Evolutionary conservation across 2,329 filamentous ascomycete species (phyloP).

Genomic region (Chaetothyriales sp.): DNA sequence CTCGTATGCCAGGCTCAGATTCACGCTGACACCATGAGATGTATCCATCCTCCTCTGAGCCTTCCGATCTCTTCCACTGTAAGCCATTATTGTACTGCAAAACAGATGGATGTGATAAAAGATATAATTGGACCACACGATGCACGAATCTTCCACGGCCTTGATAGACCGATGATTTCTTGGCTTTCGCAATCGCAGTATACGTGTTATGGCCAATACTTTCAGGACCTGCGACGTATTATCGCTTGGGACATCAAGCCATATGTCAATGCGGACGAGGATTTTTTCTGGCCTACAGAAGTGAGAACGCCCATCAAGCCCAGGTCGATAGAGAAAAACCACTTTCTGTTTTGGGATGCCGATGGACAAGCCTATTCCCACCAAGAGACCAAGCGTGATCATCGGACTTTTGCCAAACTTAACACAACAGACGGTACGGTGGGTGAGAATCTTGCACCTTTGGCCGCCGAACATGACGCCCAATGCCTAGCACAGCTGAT

Average conservation of each 20-base stretch:
- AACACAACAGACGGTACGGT: slow-evolving; percentile 31
- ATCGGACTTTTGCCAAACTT: slow-evolving; percentile 38
- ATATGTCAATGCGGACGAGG: slow-evolving; percentile 5
- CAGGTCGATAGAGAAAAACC: slow-evolving; percentile 44
- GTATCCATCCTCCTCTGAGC: slow-evolving; percentile 1
- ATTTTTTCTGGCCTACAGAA: slow-evolving; percentile 20
- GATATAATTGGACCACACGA: slow-evolving; percentile 40
- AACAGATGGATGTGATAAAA: not conserved
- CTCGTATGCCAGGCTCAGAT: slow-evolving; percentile 39
- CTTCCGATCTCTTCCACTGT: slow-evolving; percentile 31
- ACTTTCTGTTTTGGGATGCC: slow-evolving; percentile 47
- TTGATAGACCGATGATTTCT: slow-evolving; percentile 35
- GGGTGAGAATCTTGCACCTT: slow-evolving; percentile 34
- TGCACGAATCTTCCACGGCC: slow-evolving; percentile 44
- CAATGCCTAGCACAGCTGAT: slow-evolving; percentile 36
- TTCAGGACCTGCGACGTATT: slow-evolving; percentile 40
- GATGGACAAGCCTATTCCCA: slow-evolving; percentile 37
- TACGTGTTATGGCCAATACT: slow-evolving; percentile 45
- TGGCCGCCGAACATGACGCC: slow-evolving; percentile 27
- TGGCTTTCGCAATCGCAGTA: slow-evolving; percentile 43
- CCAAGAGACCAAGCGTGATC: slow-evolving; percentile 32
- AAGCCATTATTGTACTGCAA: slow-evolving; percentile 31
- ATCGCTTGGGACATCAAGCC: slow-evolving; percentile 34
- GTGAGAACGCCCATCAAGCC: slow-evolving; percentile 37
- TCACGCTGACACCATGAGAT: slow-evolving; percentile 3